Percentiles rank a stretch among this genome's conserved stretches.
These are phyloP conservation scores for Nicotiana rustica DNA, from an alignment of 305 asterid species.

Conservation along the genomic window DNA sequence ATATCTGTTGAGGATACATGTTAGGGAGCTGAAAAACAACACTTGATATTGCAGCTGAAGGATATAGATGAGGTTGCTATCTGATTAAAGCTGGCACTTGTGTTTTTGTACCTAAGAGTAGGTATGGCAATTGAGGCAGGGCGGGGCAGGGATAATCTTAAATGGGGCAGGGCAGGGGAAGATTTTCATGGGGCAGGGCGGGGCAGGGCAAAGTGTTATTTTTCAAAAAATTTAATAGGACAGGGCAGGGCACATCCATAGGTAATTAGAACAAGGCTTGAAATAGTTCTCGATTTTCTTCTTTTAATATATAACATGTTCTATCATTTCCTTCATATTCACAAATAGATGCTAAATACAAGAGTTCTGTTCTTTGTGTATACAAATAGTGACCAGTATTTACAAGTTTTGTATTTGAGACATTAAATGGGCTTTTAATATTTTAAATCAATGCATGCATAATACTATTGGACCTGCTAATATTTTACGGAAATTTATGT, in stretches of 20 bases:
- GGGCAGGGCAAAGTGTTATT: too few relatives aligned
- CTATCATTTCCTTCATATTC: conserved; percentile 8
- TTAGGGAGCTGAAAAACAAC: conserved; percentile 6
- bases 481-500: neutral
- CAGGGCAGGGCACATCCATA: neutral
- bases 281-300: neutral
- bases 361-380: too few relatives aligned
- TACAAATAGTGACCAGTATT: too few relatives aligned
- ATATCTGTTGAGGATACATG: neutral
- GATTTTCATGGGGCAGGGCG: too few relatives aligned
- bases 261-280: neutral
- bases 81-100: neutral
- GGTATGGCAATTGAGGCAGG: too few relatives aligned
- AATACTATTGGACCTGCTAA: neutral
- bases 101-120: neutral
- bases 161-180: too few relatives aligned
- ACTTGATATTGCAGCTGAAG: neutral
- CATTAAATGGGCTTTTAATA: neutral
- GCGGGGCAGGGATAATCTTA: too few relatives aligned
- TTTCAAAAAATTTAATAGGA: too few relatives aligned
- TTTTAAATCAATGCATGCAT: neutral
- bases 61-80: neutral
- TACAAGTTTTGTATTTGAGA: too few relatives aligned
- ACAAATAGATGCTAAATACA: neutral
- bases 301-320: neutral